phyloP scores from a whole-genome alignment of 495 filamentous ascomycete genomes.

The Talaromyces nanjingensis region DNA sequence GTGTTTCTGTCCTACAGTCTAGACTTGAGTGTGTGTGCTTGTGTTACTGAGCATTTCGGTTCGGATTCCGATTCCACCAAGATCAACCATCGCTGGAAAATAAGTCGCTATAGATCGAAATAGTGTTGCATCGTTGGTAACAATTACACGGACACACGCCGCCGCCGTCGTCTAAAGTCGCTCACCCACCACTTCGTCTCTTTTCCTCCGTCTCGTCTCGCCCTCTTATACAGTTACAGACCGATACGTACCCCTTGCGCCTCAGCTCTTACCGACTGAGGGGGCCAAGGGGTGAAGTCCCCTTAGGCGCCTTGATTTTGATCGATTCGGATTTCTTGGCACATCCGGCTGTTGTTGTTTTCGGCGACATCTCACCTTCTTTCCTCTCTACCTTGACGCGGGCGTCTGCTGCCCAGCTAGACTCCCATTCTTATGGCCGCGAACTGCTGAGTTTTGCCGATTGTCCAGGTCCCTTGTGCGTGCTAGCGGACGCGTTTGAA shows the following conservation, averaged over 20 bases:
- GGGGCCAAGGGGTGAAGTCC: constrained; percentile 2
- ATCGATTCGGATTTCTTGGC: neutral
- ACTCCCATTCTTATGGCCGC: constrained; percentile 7
- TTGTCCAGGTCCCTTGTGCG: constrained; percentile 11
- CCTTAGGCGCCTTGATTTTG: neutral
- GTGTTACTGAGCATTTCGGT: neutral
- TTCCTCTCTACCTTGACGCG: neutral
- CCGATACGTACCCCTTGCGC: constrained; percentile 1
- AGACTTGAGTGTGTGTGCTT: neutral
- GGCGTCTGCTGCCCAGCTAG: constrained; percentile 5
- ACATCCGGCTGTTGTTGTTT: neutral
- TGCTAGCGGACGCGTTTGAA: constrained; percentile 9
- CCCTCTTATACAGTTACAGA: neutral
- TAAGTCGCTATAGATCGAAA: neutral
- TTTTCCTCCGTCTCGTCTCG: neutral
- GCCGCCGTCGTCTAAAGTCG: neutral
- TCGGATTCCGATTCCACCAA: constrained; percentile 5
- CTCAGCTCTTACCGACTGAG: constrained; percentile 4
- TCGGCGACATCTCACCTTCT: neutral
- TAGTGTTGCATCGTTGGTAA: neutral
- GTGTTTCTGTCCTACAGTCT: neutral
- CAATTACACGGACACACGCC: neutral
- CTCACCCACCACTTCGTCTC: neutral
- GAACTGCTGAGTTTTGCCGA: constrained; percentile 8
- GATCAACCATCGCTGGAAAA: neutral